Conservation (phyloP, 1,139 yeast species). For the Diutina mesorugosa region DNA sequence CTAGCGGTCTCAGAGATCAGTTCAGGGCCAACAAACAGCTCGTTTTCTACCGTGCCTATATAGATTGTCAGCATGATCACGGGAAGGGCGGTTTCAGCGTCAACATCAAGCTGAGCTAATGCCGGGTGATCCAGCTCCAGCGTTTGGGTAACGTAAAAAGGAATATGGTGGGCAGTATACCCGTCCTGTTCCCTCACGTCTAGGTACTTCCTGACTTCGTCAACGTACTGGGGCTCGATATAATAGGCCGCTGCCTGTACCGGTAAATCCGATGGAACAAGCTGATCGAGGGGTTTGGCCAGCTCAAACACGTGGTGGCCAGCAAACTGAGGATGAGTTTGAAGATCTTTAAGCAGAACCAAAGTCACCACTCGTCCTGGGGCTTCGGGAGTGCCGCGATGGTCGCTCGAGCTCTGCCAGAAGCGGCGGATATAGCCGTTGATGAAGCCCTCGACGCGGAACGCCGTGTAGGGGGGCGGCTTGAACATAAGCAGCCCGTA, state of each 20-base stretch:
- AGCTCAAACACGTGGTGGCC: slow-evolving; percentile 34
- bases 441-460: slow-evolving; percentile 60
- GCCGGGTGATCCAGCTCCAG: background rate
- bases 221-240: slow-evolving; percentile 54
- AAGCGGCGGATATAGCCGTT: slow-evolving; percentile 71
- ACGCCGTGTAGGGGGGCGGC: slow-evolving; percentile 66
- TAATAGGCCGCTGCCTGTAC: slow-evolving; percentile 82
- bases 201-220: slow-evolving; percentile 50
- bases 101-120: slow-evolving; percentile 9
- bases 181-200: slow-evolving; percentile 87
- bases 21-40: slow-evolving; percentile 80
- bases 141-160: slow-evolving; percentile 32
- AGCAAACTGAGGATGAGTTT: slow-evolving; percentile 22
- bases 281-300: slow-evolving; percentile 7
- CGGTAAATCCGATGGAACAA: slow-evolving; percentile 32
- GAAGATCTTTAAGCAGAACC: slow-evolving; percentile 44
- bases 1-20: slow-evolving; percentile 41
- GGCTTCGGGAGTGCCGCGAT: slow-evolving; percentile 71
- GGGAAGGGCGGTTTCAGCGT: slow-evolving; percentile 6
- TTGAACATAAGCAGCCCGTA: slow-evolving; percentile 86
- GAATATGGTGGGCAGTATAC: slow-evolving; percentile 58
- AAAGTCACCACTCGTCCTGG: slow-evolving; percentile 89
- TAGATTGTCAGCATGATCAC: slow-evolving; percentile 53
- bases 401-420: slow-evolving; percentile 89
- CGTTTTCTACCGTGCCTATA: slow-evolving; percentile 73